A percentile compares a stretch with the other conserved stretches of the same genome.
These are phyloP conservation scores for Harringtonia aguacate DNA, from an alignment of 2,329 filamentous ascomycete species.

Conservation along the genomic window DNA sequence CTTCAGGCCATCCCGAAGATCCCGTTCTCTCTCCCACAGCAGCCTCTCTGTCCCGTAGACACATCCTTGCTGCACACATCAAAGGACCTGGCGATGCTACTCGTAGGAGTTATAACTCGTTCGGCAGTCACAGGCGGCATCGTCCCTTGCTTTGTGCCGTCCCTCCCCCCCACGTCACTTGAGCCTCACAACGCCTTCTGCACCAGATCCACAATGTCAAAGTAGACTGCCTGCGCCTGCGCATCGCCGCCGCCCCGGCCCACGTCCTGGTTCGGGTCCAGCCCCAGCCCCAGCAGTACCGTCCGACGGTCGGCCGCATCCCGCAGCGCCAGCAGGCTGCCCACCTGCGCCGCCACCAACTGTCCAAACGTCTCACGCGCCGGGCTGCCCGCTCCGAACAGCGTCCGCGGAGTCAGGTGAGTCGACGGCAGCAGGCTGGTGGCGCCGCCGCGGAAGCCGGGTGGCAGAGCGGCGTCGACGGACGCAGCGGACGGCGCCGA, in stretches of 20 bases:
- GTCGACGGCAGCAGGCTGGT: constrained; percentile 54
- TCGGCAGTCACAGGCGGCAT: no score
- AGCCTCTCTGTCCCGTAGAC: no score
- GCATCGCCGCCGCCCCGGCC: constrained; percentile 20
- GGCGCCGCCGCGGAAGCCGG: constrained; percentile 22
- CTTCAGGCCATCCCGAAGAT: no score
- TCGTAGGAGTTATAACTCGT: no score
- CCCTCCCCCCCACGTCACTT: no score
- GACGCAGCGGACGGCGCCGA: constrained; percentile 53
- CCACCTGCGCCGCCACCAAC: constrained; percentile 81
- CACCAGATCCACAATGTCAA: constrained; percentile 54
- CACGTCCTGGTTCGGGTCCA: constrained; percentile 34
- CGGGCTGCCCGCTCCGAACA: constrained; percentile 73
- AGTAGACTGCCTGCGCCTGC: constrained; percentile 37
- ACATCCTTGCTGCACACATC: no score
- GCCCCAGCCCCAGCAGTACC: constrained; percentile 50
- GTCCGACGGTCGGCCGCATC: constrained; percentile 53
- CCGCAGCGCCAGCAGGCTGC: constrained; percentile 63
- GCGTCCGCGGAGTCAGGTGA: constrained; percentile 74
- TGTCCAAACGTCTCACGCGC: constrained; percentile 78
- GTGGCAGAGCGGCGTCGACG: constrained; percentile 48
- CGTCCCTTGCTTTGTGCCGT: no score
- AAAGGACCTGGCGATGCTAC: no score
- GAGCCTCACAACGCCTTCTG: constrained; percentile 27
- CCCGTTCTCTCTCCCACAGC: no score